Evolutionary conservation across 140 eudicot species (phyloP).

Genomic region (Stevia rebaudiana): DNA sequence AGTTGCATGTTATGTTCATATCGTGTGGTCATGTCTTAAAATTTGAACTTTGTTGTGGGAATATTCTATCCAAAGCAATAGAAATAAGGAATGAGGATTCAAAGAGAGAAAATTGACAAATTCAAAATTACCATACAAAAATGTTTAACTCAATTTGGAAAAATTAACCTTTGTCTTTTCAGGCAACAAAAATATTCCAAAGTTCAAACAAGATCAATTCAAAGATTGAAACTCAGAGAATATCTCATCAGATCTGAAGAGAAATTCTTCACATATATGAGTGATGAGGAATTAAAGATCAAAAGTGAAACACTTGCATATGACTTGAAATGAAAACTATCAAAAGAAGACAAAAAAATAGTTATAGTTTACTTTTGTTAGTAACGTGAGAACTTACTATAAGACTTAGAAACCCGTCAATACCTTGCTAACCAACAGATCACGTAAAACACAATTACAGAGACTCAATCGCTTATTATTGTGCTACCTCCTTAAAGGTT

Average conservation of each 20-base stretch:
- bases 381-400: too few species aligned
- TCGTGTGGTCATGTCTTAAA: too few species aligned
- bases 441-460: too few species aligned
- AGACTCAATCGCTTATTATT: too few species aligned
- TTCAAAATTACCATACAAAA: slow-evolving; percentile 19
- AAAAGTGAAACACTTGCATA: slow-evolving; percentile 24
- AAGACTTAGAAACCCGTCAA: not conserved
- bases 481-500: too few species aligned
- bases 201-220: slow-evolving; percentile 31
- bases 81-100: slow-evolving; percentile 11
- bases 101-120: not conserved
- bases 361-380: too few species aligned
- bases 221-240: slow-evolving; percentile 37
- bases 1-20: too few species aligned
- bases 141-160: slow-evolving; percentile 15
- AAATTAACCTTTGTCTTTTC: slow-evolving; percentile 3
- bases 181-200: slow-evolving; percentile 18
- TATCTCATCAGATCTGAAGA: slow-evolving; percentile 26
- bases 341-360: not conserved
- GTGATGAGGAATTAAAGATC: slow-evolving; percentile 26
- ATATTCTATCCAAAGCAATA: slow-evolving; percentile 7
- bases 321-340: slow-evolving; percentile 24
- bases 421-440: not conserved
- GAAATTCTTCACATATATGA: slow-evolving; percentile 27
- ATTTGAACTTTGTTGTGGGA: not conserved